Base-by-base conservation (phyloP, 192 early-diverging fungal species). In the Backusella luteola region DNA sequence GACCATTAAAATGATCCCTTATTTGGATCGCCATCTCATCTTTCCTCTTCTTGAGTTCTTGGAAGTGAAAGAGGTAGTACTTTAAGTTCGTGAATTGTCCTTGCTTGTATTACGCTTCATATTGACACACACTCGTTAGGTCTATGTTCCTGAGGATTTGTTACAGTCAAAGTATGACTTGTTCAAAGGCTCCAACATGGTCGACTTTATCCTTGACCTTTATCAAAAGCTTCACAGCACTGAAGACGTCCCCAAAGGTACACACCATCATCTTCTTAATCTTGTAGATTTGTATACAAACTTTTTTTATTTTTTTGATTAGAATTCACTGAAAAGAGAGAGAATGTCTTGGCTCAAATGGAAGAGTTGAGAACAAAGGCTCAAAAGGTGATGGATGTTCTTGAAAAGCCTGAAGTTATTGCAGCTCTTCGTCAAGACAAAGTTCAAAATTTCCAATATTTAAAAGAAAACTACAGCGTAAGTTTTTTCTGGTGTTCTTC, bases 21-120 rank as follows among this genome's bases (percentile, higher is more conserved):
- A 88, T 85, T 87, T 93, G 93, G 94, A 98, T 89, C 91, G 93
- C 75, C 96, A 98, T 85, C 91, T 98, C 83, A 93, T 95, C 71
- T 92, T 94, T 76, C 96, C 96, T n/a, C 86, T 97, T 71, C 85
- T 98, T 66, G 93, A 96, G 79, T 98, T 98, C 84, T 85, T 97
- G 73, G 87, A 90, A 69, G 84, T 90, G 71, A 90, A 95, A 73
- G 89, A 95, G 86, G 92, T 79, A 73, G 46, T 49, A 49, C 46
- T 49, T 49, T 49, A n/a, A 49, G 46, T 49, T 49, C 46, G 46
- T 49, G 46, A 19, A 49, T 19, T 49, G 15, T 5, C 12, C 42
- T 44, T 17, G 4, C 15, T 6, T 44, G 15, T 17, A 44, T 32
- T 44, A 17, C 15, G 42, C 42, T 44, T 44, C 12, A n/a, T 49